These are phyloP conservation scores for Fusarium nodosum DNA, from an alignment of 2,329 filamentous ascomycete genomes.

Conservation along the genomic window DNA sequence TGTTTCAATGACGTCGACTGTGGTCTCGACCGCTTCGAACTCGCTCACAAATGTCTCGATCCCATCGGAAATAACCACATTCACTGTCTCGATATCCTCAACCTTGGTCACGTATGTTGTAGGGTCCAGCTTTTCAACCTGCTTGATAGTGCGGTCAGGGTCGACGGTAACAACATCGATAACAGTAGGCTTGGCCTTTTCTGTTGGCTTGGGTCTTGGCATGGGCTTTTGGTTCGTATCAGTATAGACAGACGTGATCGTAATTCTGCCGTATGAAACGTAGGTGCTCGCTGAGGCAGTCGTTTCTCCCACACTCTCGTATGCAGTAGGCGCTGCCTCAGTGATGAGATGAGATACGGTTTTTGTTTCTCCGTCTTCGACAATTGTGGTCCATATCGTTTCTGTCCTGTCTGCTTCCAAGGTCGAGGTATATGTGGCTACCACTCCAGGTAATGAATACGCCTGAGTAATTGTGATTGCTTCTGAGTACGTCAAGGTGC, in stretches of 20 bases:
- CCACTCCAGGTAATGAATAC: constrained; percentile 22
- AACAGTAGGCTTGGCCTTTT: constrained; percentile 41
- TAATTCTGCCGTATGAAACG: constrained; percentile 45
- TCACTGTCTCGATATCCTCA: constrained; percentile 35
- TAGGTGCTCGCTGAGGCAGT: constrained; percentile 46
- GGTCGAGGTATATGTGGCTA: constrained; percentile 22
- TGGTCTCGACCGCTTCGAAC: constrained; percentile 30
- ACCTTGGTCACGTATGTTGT: constrained; percentile 42
- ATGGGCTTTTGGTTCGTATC: constrained; percentile 31
- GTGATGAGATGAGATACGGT: constrained; percentile 24
- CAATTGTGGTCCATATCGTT: constrained; percentile 27
- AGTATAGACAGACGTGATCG: constrained; percentile 45
- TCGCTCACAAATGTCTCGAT: constrained; percentile 34
- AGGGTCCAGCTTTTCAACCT: constrained; percentile 43
- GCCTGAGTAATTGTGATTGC: constrained; percentile 26
- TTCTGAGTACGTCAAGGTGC: constrained; percentile 14
- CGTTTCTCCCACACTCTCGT: constrained; percentile 40
- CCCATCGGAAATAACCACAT: constrained; percentile 29
- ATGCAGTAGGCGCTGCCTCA: constrained; percentile 20
- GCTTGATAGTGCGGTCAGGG: constrained; percentile 42
- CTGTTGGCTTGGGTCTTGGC: constrained; percentile 12
- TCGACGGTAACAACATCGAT: constrained; percentile 43
- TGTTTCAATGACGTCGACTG: constrained; percentile 27
- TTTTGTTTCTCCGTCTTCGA: constrained; percentile 32
- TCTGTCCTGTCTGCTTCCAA: constrained; percentile 8